phyloP scores from a whole-genome alignment of 805 yeast genomes.

The Candida wancherniae region DNA sequence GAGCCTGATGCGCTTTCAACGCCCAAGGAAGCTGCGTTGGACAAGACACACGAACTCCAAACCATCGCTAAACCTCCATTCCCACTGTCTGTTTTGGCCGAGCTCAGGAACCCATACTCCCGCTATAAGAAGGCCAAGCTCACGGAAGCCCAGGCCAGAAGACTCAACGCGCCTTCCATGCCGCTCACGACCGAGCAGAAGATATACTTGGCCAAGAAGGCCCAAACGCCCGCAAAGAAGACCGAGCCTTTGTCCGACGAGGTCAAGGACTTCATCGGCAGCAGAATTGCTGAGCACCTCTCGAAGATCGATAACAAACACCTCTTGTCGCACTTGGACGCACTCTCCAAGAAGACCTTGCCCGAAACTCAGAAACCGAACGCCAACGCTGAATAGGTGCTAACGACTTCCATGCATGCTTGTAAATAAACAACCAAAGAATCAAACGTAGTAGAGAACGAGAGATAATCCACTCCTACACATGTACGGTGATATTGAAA shows the following conservation, averaged over 20 bases:
- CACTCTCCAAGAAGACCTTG: too few species aligned
- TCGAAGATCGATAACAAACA: constrained; percentile 31
- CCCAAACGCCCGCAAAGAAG: constrained; percentile 30
- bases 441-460: too few species aligned
- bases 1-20: constrained; percentile 62
- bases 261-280: constrained; percentile 51
- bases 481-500: too few species aligned
- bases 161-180: constrained; percentile 68
- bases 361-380: too few species aligned
- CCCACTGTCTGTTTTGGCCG: constrained; percentile 59
- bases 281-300: constrained; percentile 40
- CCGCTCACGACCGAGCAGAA: constrained; percentile 63
- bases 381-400: too few species aligned
- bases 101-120: constrained; percentile 75
- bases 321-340: constrained; percentile 36
- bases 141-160: constrained; percentile 57
- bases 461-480: too few species aligned
- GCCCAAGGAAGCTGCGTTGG: constrained; percentile 50
- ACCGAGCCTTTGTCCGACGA: constrained; percentile 44
- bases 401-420: not conserved
- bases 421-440: not conserved
- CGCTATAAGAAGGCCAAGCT: constrained; percentile 53
- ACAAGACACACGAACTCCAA: constrained; percentile 70
- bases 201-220: constrained; percentile 55
- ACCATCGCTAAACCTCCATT: constrained; percentile 62